These are phyloP conservation scores for Lycium barbarum DNA, from an alignment of 257 asterid species.

Conservation along the genomic window DNA sequence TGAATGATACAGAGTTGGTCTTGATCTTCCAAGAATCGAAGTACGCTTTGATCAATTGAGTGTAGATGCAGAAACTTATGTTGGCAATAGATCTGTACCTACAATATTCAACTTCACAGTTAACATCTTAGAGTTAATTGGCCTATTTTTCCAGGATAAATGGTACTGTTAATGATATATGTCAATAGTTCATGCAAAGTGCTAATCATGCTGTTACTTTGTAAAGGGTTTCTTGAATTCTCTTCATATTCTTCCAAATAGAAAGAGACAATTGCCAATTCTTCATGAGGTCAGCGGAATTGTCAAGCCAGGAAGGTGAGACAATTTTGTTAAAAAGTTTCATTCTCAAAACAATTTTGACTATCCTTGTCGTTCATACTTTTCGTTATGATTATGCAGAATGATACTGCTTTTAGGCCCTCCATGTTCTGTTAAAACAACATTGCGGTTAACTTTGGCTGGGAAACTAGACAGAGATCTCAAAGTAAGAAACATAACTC, in stretches of 20 bases:
- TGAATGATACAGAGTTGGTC: slow-evolving; percentile 41
- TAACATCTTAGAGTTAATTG: slow-evolving; percentile 60
- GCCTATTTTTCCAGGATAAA: background rate
- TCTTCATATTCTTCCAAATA: slow-evolving; percentile 52
- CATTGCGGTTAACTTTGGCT: slow-evolving; percentile 69
- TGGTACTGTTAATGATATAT: background rate
- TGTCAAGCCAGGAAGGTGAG: slow-evolving; percentile 69
- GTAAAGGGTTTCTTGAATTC: slow-evolving; percentile 53
- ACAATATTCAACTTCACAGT: slow-evolving; percentile 50
- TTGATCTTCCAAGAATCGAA: slow-evolving; percentile 47
- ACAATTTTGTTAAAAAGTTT: background rate
- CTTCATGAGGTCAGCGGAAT: slow-evolving; percentile 67
- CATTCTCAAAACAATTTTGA: background rate
- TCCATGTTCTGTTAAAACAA: slow-evolving; percentile 72
- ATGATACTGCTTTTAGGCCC: slow-evolving; percentile 81
- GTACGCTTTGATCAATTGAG: slow-evolving; percentile 48
- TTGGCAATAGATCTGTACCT: slow-evolving; percentile 46
- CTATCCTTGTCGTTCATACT: background rate
- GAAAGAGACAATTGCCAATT: slow-evolving; percentile 60
- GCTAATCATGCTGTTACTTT: background rate
- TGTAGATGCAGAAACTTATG: slow-evolving; percentile 45
- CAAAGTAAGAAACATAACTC: slow-evolving; percentile 41
- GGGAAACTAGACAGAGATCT: slow-evolving; percentile 63
- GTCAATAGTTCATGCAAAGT: background rate
- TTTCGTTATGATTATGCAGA: slow-evolving; percentile 41